Conservation (phyloP, 1,284 basidiomycete genomes). For the Naganishia cerealis region DNA sequence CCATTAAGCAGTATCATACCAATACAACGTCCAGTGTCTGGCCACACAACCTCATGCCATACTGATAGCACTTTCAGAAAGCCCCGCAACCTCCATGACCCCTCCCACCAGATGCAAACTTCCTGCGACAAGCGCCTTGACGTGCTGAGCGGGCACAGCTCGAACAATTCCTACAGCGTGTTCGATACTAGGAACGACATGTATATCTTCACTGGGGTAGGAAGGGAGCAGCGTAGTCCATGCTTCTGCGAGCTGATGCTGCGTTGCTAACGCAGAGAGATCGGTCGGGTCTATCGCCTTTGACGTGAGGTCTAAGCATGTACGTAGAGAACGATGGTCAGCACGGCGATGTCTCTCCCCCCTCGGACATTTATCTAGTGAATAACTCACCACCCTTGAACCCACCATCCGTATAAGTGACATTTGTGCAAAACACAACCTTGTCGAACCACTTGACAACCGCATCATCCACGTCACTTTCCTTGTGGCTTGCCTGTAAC, state of each 20-base stretch:
- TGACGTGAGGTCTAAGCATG: slow-evolving; percentile 67
- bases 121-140: slow-evolving; percentile 79
- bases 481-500: slow-evolving; percentile 54
- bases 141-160: slow-evolving; percentile 42
- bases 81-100: slow-evolving; percentile 80
- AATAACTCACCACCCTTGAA: slow-evolving; percentile 77
- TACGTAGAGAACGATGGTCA: slow-evolving; percentile 20
- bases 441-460: slow-evolving; percentile 68
- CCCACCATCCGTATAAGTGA: slow-evolving; percentile 82
- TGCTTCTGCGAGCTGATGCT: slow-evolving; percentile 71
- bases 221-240: slow-evolving; percentile 68
- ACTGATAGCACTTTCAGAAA: slow-evolving; percentile 59
- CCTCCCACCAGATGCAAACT: slow-evolving; percentile 95
- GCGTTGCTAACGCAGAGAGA: slow-evolving; percentile 68
- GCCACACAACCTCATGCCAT: slow-evolving; percentile 41
- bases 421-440: slow-evolving; percentile 93
- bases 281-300: slow-evolving; percentile 66
- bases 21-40: neutral
- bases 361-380: neutral
- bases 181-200: slow-evolving; percentile 84
- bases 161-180: slow-evolving; percentile 72
- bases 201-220: slow-evolving; percentile 64
- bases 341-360: neutral
- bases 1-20: neutral
- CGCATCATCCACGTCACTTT: slow-evolving; percentile 53